Evolutionary conservation across 148 eudicot species (phyloP), one percentile per base, ranked within the genome.

Genomic region (Dianthus caryophyllus): DNA sequence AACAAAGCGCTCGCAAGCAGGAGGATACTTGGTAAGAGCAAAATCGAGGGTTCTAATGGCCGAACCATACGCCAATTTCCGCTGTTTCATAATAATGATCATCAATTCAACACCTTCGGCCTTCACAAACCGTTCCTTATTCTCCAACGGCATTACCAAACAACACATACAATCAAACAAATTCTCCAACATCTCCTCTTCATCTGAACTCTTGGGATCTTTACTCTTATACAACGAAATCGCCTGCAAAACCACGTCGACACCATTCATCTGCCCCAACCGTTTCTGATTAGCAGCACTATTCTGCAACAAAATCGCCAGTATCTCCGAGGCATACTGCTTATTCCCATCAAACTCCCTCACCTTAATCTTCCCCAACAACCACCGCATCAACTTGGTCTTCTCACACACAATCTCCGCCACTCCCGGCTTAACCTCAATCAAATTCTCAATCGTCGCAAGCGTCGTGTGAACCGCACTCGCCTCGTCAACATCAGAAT

Each of bases 121-220:
- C 71, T 87, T 90, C 67, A 95, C 81, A 82, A 90, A 95, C 80
- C 85, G 81, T 81, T 95, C 99, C 85, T 95, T 95, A 68, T 95
- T 95, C 89, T 95, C 99, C 81, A 90, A 76, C 0, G 97, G 99
- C 99, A 95, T 95, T 62, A 95, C 80, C 88, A 95, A 75, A 70
- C 99, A 95, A 77, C 99, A 95, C 79, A 95, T 77, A 72, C 90
- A 88, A 81, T 95, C 99, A 69, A 95, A 95, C 84, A 95, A 79
- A 73, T 95, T 95, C 85, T 95, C 99, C 67, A 95, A 79, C 97
- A 90, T 90, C 84, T 95, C 99, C 84, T 95, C 99, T 80, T 95
- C 99, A 56, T 95, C 99, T 17, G 79, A 78, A 8, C 80, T 88
- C 83, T 85, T 84, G 0, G 97, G 99, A 66, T 95, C 99, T 80